These are phyloP conservation scores for Candida ipomoeae DNA, from an alignment of 805 yeast species.

Conservation along the genomic window DNA sequence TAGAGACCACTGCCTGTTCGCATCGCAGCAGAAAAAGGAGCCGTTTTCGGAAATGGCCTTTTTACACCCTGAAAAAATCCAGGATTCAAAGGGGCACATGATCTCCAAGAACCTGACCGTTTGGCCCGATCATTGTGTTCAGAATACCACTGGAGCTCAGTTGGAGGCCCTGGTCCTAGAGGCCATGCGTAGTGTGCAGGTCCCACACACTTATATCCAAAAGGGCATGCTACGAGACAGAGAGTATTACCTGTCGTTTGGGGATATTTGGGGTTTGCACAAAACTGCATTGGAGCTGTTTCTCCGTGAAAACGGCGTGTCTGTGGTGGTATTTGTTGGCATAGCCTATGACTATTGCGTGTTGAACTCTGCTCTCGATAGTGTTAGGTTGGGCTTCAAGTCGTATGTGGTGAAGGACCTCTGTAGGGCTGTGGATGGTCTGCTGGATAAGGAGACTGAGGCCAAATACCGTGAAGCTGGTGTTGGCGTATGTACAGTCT, in stretches of 20 bases:
- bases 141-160: slow-evolving; percentile 61
- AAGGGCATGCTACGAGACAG: slow-evolving; percentile 72
- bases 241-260: slow-evolving; percentile 85
- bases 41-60: slow-evolving; percentile 53
- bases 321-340: slow-evolving; percentile 71
- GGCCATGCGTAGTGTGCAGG: slow-evolving; percentile 30
- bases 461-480: slow-evolving; percentile 27
- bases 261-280: slow-evolving; percentile 71
- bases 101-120: slow-evolving; percentile 42
- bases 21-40: slow-evolving; percentile 51
- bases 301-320: slow-evolving; percentile 45
- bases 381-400: slow-evolving; percentile 55
- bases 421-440: slow-evolving; percentile 53
- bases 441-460: slow-evolving; percentile 33
- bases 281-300: slow-evolving; percentile 58
- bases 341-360: slow-evolving; percentile 89
- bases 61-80: slow-evolving; percentile 43
- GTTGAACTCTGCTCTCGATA: slow-evolving; percentile 67
- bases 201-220: slow-evolving; percentile 43
- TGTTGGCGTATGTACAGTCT: slow-evolving; percentile 21
- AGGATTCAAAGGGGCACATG: slow-evolving; percentile 23
- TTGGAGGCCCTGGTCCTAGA: slow-evolving; percentile 49
- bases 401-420: slow-evolving; percentile 59
- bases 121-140: slow-evolving; percentile 94
- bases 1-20: slow-evolving; percentile 71